A percentile compares a stretch with the other conserved stretches of the same genome.
These are phyloP conservation scores for Claviceps fusiformis DNA, from an alignment of 2,329 filamentous ascomycete genomes.

Conservation along the genomic window DNA sequence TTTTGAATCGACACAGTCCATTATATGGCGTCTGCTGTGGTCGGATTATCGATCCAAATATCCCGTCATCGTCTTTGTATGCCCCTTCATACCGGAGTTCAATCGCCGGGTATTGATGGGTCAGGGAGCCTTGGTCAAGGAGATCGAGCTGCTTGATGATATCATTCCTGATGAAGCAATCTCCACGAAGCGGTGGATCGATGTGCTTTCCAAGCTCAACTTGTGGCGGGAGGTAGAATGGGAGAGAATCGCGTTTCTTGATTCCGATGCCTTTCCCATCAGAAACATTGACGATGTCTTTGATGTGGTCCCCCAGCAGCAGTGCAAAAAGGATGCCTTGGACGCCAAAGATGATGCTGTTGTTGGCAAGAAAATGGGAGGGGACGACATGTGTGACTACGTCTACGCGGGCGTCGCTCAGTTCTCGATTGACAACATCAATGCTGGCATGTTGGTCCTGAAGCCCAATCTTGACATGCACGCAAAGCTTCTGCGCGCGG, in stretches of 20 bases:
- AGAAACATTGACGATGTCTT: constrained; percentile 1
- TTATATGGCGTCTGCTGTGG: constrained; percentile 1
- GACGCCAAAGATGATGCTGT: neutral
- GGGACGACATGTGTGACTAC: constrained; percentile 1
- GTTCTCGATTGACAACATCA: constrained; percentile 2
- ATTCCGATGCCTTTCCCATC: constrained; percentile 1
- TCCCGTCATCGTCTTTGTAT: constrained; percentile 1
- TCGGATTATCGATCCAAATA: constrained; percentile 1
- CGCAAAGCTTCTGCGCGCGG: constrained; percentile 1
- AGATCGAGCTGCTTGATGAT: neutral
- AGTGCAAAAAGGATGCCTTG: neutral
- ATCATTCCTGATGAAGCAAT: neutral
- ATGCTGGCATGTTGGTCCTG: constrained; percentile 2
- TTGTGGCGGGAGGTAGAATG: constrained; percentile 1
- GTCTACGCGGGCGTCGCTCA: constrained; percentile 2
- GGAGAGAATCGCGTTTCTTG: constrained; percentile 1
- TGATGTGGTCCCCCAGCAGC: neutral
- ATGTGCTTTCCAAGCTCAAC: constrained; percentile 2
- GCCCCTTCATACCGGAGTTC: neutral
- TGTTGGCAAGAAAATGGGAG: neutral
- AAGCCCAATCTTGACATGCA: constrained; percentile 3
- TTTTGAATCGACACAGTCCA: neutral
- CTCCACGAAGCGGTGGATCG: constrained; percentile 2
- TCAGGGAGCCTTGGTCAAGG: constrained; percentile 1
- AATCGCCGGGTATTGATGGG: neutral